Evolutionary conservation across 768 basidiomycete genomes (phyloP), one percentile per base, ranked within the genome.

Genomic region (Cubamyces sp.): DNA sequence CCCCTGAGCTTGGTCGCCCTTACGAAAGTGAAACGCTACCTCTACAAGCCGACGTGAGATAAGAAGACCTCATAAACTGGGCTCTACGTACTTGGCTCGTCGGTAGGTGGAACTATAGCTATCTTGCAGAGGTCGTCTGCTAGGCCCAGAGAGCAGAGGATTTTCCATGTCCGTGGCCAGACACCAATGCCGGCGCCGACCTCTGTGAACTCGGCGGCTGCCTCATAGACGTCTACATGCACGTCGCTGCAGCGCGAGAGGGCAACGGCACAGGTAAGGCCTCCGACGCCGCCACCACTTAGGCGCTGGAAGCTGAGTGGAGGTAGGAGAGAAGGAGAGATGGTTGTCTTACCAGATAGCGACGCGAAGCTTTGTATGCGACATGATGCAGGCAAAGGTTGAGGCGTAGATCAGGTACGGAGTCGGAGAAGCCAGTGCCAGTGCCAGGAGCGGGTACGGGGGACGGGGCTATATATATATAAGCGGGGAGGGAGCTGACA

Each of bases 1-100:
- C 1, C 87, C 87, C 41, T 80, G 71, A 1, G 77, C 68, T 64
- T 84, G 81, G 68, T 90, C 87, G 61, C 85, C 83, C 71, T 86
- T 87, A 52, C 89, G 80, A 64, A 84, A 84, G 48, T 74, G 75
- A 60, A 90, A 82, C 7, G 81, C 66, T 0, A 79, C 72, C 12
- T 82, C 88, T 90, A 56, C 54, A 1, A n/a, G 5, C 34, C 11
- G 5, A 11, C 11, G 34, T 34, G 34, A 34, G 34, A 11, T 11
- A 11, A 11, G 34, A 34, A 11, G 9, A 11, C 9, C 34, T 5
- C 34, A 6, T 34, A 9, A 11, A 34, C 1, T 11, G 34, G 34
- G 9, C 34, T 34, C 6, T 7, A 74, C 76, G 16, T 37, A 73
- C 74, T 68, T 60, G 66, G 74, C 53, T 41, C 21, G 7, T 66